These are phyloP conservation scores for Pisolithus albus DNA, from an alignment of 768 basidiomycete genomes.

Conservation along the genomic window DNA sequence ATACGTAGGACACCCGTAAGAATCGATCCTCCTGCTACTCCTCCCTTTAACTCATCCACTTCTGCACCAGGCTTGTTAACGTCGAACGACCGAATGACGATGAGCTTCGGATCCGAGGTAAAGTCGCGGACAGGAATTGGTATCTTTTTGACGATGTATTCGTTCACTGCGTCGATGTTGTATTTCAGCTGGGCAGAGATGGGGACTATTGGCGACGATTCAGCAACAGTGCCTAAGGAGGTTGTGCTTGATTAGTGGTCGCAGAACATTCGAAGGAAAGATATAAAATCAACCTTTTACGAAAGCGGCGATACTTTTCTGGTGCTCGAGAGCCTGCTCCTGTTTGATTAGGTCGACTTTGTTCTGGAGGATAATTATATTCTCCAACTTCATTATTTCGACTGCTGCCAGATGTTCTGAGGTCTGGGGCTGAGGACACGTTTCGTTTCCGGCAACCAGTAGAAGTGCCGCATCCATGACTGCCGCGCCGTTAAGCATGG, in stretches of 20 bases:
- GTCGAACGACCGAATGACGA: conserved; percentile 98
- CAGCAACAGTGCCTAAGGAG: conserved; percentile 85
- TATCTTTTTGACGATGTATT: conserved; percentile 95
- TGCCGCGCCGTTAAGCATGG: conserved; percentile 99
- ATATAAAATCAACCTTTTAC: conserved; percentile 65
- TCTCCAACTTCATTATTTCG: conserved; percentile 98
- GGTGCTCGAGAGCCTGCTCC: conserved; percentile 87
- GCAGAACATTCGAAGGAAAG: not conserved
- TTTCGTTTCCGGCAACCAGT: conserved; percentile 95
- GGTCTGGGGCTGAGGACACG: conserved; percentile 98
- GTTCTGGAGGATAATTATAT: conserved; percentile 97
- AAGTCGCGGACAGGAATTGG: conserved; percentile 95
- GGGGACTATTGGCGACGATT: conserved; percentile 95
- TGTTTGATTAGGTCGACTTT: conserved; percentile 99
- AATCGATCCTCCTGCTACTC: conserved; percentile 96
- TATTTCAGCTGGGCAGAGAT: conserved; percentile 98
- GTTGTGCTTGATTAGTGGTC: not conserved
- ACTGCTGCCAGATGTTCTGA: conserved; percentile 98
- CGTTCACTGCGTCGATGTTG: conserved; percentile 99
- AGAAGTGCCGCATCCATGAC: conserved; percentile 99
- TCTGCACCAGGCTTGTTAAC: conserved; percentile 99
- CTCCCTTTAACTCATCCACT: conserved; percentile 95
- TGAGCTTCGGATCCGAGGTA: conserved; percentile 82
- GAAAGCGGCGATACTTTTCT: conserved; percentile 92
- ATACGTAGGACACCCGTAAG: conserved; percentile 85